Conservation (phyloP, 2,329 filamentous ascomycete genomes). For the Coniella vitis region DNA sequence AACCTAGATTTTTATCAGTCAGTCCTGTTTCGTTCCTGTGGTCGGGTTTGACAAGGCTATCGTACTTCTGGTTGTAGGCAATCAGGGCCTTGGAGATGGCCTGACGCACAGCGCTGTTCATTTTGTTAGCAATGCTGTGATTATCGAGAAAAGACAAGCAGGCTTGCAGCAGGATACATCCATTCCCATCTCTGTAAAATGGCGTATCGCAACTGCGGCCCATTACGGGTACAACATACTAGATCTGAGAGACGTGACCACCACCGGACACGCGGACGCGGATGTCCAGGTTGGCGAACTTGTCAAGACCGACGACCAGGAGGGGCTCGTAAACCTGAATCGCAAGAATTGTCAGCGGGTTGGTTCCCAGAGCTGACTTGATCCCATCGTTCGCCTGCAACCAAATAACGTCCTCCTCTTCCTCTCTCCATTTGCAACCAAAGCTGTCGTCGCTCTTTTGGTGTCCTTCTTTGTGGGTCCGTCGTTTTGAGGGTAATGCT, state of each 20-base stretch:
- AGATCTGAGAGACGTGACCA: slow-evolving; percentile 96
- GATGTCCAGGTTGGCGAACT: slow-evolving; percentile 95
- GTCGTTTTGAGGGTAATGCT: background rate
- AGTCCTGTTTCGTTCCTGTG: background rate
- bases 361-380: background rate
- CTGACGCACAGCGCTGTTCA: slow-evolving; percentile 74
- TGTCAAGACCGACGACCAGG: slow-evolving; percentile 94
- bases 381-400: background rate
- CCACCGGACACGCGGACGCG: slow-evolving; percentile 92
- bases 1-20: slow-evolving; percentile 39
- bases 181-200: background rate
- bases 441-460: background rate
- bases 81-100: slow-evolving; percentile 97
- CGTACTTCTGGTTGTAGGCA: slow-evolving; percentile 59
- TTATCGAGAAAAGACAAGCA: background rate
- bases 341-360: slow-evolving; percentile 16
- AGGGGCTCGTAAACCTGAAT: slow-evolving; percentile 91
- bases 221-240: slow-evolving; percentile 3
- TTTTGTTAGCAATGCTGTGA: slow-evolving; percentile 6
- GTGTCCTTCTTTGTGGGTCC: background rate
- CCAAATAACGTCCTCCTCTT: background rate
- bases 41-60: background rate
- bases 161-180: background rate
- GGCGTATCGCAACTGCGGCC: background rate
- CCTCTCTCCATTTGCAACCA: background rate